Percentiles rank a stretch among this genome's conserved stretches.
These are phyloP conservation scores for Coelastrella sp. DNA, from an alignment of 139 green algal genomes.

Conservation along the genomic window DNA sequence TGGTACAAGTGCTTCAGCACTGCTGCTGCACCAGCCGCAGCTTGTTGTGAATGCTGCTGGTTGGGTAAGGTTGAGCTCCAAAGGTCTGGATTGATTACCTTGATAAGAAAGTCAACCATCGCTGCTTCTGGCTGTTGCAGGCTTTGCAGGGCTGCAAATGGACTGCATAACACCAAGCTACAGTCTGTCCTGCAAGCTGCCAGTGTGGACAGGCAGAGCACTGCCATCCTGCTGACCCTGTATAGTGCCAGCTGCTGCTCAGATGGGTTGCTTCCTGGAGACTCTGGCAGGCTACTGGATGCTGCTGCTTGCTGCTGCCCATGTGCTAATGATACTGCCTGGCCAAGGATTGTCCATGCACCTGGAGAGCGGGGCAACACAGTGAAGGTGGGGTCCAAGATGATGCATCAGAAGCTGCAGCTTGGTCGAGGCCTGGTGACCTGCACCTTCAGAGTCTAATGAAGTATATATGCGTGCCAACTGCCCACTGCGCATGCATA, in stretches of 20 bases:
- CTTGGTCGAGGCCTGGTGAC: neutral
- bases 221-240: neutral
- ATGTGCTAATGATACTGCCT: constrained; percentile 11
- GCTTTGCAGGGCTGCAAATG: neutral
- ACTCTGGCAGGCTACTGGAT: neutral
- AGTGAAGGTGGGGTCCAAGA: neutral
- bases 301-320: constrained; percentile 6
- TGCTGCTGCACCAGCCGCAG: neutral
- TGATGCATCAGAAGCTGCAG: neutral
- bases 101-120: constrained; percentile 38
- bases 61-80: neutral
- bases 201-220: constrained; percentile 5
- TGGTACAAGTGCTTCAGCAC: constrained; percentile 34
- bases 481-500: too few relatives aligned
- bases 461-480: too few relatives aligned
- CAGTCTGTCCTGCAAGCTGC: neutral
- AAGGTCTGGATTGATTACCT: constrained; percentile 13
- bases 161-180: neutral
- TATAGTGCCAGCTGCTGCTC: constrained; percentile 19
- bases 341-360: neutral
- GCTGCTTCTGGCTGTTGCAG: constrained; percentile 14
- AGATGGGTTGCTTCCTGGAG: neutral
- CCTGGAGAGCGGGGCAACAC: neutral
- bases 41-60: constrained; percentile 34
- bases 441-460: too few relatives aligned